Conservation (phyloP, 345 rosid genomes). For the Diplotaxis tenuifolia region DNA sequence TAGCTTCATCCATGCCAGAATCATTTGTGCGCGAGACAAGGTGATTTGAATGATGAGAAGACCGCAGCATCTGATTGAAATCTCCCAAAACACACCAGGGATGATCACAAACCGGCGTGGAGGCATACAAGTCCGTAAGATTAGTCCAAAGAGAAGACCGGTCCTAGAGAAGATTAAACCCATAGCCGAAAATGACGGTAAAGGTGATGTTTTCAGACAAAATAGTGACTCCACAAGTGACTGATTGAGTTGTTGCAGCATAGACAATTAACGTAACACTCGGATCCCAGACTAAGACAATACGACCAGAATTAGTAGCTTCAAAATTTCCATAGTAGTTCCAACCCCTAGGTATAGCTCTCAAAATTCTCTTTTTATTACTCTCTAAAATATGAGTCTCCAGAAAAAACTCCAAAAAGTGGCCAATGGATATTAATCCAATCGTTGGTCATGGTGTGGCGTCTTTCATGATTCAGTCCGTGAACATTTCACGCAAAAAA, state of each 20-base stretch:
- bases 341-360: neutral
- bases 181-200: neutral
- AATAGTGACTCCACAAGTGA: neutral
- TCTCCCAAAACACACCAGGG: neutral
- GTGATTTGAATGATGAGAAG: neutral
- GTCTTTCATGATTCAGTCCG: neutral
- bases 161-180: neutral
- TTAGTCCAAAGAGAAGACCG: too few relatives aligned
- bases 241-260: neutral
- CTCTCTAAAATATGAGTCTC: neutral
- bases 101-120: neutral
- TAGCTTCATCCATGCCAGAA: neutral
- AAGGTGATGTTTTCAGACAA: neutral
- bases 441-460: neutral
- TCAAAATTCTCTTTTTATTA: neutral
- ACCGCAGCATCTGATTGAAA: neutral
- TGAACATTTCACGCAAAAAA: neutral
- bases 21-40: neutral
- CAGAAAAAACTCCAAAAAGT: neutral
- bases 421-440: neutral
- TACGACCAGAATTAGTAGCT: neutral
- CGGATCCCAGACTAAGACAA: neutral
- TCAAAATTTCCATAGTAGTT: neutral
- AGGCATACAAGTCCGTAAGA: too few relatives aligned
- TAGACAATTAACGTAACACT: neutral